Evolutionary conservation across 2,329 filamentous ascomycete genomes (phyloP), one percentile per base, ranked within the genome.

Genomic region (Xylaria sp.): DNA sequence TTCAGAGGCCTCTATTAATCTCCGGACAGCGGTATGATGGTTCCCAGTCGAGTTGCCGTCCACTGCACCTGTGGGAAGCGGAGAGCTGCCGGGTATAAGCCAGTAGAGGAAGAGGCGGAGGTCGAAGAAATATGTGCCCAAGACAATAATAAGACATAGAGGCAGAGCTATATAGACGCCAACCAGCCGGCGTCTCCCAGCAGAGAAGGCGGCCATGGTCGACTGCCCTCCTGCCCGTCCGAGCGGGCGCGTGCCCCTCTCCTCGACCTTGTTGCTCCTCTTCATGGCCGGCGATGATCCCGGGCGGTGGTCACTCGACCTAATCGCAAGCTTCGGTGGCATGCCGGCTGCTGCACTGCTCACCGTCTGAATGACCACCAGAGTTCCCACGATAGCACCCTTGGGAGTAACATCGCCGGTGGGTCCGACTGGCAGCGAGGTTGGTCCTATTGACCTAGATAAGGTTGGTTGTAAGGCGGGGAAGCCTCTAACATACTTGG

Each of bases 181-280:
- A 31, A 15, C 51, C 9, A 34, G 13, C 41, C 46, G 34, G 20
- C 23, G 37, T 7, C 20, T 46, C 1, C 9, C n/a, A 39, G 13
- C 41, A 13, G 4, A 46, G 15, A 46, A 12, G 41, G 44, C 13
- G 23, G 39, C 39, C 18, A 58, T 44, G 12, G 31, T 31, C 37
- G 18, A 25, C 12, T 37, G 55, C 8, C 41, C 52, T 15, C 20
- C 28, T 63, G 51, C 23, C 28, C 6, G 18, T n/a, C 41, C 56
- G 54, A 56, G 37, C 34, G 65, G 50, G 62, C 69, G 52, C 62
- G 68, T 70, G 65, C 50, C 39, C 57, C 65, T 69, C 66, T 57
- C 39, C 28, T 55, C 28, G 48, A 41, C 13, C 9, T 34, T 20
- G 50, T 54, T 1, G 12, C 31, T 37, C 58, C 7, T 23, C 54